Conservation (phyloP, 192 early-diverging fungal species). For the Dissophora globulifera region DNA sequence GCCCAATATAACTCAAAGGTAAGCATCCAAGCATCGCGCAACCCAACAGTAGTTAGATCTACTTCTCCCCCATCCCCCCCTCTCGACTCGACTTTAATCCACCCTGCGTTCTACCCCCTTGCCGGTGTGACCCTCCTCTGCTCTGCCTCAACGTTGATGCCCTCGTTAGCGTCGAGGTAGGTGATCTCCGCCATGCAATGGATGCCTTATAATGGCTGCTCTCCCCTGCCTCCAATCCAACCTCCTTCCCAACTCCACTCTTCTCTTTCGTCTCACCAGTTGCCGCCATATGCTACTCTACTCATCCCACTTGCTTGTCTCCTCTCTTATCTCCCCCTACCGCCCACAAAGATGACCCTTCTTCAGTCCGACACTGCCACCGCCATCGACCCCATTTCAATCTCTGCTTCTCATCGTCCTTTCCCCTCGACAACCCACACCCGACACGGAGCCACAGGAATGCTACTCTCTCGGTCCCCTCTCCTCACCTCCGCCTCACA, state of each 20-base stretch:
- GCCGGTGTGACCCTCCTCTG: no score
- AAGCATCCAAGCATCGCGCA: background rate
- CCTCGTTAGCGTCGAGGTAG: no score
- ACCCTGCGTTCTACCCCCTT: no score
- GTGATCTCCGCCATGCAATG: no score
- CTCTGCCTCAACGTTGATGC: no score
- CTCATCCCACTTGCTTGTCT: background rate
- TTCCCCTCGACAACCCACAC: background rate
- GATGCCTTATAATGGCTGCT: no score
- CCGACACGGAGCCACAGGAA: background rate
- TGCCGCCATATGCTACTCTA: background rate
- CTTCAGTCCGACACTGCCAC: background rate
- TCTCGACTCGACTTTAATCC: background rate
- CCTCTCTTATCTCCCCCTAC: background rate
- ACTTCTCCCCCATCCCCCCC: background rate
- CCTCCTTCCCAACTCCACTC: background rate
- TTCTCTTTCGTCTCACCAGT: background rate
- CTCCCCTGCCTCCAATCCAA: no score
- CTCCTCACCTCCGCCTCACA: background rate
- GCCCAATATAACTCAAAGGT: background rate
- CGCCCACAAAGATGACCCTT: background rate
- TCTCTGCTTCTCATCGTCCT: background rate
- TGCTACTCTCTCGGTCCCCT: conserved; percentile 3
- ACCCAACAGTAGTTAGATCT: background rate
- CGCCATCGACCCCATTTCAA: background rate